phyloP scores from a whole-genome alignment of 495 filamentous ascomycete species.

The Penicillium fimorum region DNA sequence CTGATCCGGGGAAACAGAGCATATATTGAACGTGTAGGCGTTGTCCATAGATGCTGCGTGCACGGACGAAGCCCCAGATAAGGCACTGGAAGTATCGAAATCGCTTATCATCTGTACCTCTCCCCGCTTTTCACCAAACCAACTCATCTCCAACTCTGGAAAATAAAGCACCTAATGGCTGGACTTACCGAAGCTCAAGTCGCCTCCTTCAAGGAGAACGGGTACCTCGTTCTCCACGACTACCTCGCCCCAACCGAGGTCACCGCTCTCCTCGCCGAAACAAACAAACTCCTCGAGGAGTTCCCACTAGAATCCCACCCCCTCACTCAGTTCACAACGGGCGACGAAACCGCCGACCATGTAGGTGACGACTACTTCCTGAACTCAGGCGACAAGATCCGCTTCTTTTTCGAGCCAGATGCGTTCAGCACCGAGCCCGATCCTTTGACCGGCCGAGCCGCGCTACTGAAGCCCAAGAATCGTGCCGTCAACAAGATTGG shows the following conservation, averaged over 20 bases:
- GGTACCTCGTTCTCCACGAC: constrained; percentile 84
- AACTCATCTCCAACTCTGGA: constrained; percentile 2
- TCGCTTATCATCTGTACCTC: constrained; percentile 3
- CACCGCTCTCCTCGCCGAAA: constrained; percentile 67
- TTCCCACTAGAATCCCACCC: constrained; percentile 81
- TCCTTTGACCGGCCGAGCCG: constrained; percentile 38
- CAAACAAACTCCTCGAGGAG: constrained; percentile 65
- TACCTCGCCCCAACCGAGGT: constrained; percentile 68
- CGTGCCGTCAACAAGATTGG: constrained; percentile 95
- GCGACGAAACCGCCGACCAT: constrained; percentile 56
- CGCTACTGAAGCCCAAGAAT: constrained; percentile 70
- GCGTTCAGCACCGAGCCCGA: constrained; percentile 43
- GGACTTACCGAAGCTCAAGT: constrained; percentile 74
- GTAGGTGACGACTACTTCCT: constrained; percentile 97
- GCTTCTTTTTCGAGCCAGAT: constrained; percentile 95
- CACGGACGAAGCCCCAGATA: constrained; percentile 3
- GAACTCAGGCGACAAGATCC: constrained; percentile 79
- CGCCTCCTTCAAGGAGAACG: constrained; percentile 69
- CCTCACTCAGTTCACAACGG: constrained; percentile 88
- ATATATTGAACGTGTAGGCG: not conserved
- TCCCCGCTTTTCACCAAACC: constrained; percentile 11
- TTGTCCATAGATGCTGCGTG: not conserved
- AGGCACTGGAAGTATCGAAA: constrained; percentile 3
- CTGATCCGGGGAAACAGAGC: not conserved
- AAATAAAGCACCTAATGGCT: constrained; percentile 19